A percentile compares a stretch with the other conserved stretches of the same genome.
These are phyloP conservation scores for Aspergillus wentii DNA, from an alignment of 495 filamentous ascomycete species.

Conservation along the genomic window DNA sequence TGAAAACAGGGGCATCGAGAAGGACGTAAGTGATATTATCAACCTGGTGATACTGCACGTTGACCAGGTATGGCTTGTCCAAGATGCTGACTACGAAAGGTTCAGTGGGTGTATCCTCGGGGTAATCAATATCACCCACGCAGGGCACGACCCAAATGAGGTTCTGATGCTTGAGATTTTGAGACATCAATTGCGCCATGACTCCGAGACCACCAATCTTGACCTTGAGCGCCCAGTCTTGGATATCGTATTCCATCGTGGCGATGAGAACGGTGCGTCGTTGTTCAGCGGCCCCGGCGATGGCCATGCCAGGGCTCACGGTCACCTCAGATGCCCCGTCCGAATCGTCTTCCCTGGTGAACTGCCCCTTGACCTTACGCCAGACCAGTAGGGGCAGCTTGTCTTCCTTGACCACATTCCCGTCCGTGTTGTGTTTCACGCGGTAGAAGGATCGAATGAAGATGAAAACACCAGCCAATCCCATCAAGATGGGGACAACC, in stretches of 20 bases:
- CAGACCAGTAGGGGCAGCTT: conserved; percentile 6
- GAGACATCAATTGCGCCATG: conserved; percentile 68
- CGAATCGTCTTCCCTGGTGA: conserved; percentile 2
- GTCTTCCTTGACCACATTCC: conserved; percentile 12
- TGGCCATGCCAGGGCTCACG: conserved; percentile 7
- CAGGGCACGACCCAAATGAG: conserved; percentile 72
- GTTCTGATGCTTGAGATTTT: conserved; percentile 61
- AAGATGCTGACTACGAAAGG: conserved; percentile 62
- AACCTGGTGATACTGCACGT: conserved; percentile 59
- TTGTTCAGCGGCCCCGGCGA: conserved; percentile 7
- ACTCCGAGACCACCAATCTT: conserved; percentile 71
- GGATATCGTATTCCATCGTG: conserved; percentile 71
- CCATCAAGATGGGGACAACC: conserved; percentile 36
- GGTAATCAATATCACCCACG: conserved; percentile 64
- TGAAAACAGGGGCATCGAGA: conserved; percentile 65
- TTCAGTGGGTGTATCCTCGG: conserved; percentile 52
- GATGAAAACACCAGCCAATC: conserved; percentile 31
- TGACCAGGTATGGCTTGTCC: conserved; percentile 57
- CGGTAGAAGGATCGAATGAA: conserved; percentile 46
- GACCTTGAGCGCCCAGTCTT: conserved; percentile 67
- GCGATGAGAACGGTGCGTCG: conserved; percentile 58
- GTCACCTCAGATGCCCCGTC: conserved; percentile 23
- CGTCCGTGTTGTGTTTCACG: conserved; percentile 45
- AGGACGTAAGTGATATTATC: conserved; percentile 73
- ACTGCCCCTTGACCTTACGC: conserved; percentile 7